Base-by-base conservation (phyloP, 2,329 filamentous ascomycete genomes). In the Corinectria fuckeliana region DNA sequence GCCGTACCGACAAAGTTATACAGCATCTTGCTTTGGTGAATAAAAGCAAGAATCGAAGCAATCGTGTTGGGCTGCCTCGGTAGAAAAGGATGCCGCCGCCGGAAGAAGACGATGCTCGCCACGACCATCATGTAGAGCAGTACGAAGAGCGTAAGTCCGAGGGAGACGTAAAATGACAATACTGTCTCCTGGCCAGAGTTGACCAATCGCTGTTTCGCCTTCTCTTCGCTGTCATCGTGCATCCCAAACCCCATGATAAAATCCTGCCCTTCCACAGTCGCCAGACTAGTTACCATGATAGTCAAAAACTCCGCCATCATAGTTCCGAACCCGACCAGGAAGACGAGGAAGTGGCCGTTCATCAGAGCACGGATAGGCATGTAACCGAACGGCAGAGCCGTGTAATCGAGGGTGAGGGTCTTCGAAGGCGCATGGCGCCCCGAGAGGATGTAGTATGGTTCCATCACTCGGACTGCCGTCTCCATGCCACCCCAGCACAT, bases 21-120 rank as follows among this genome's bases (percentile, higher is more conserved):
- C 44, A 93, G 77, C 91, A 93, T 93, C 76, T 90, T 91, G 73
- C 85, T 89, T 76, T 92, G 90, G 74, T 93, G 88, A 60, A 93
- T 90, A 70, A 90, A 93, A 0, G 89, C 90, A 53, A 94, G 80
- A 52, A 93, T 85, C 41, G 85, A 88, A 2, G 90, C 88, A 66
- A 94, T 93, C 18, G 90, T 92, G 67, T 88, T 91, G 4, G 91
- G 90, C 77, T 93, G 89, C 4, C 91, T 85, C 1, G 91, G 91
- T 56, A 93, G 78, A 74, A 93, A 93, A 2, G 90, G 85, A 55
- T 87, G 85, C 0, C 87, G 82, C 13, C 91, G 85, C 1, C 85
- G 82, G 16, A 80, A 57, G 69, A 90, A 89, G 16, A 90, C 88
- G 1, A 88, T 68, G 1, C 76, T 73, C 1, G 88, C 85, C 20